Evolutionary conservation across 2,329 filamentous ascomycete species (phyloP).

Genomic region (Arthrobotrys musiformis): DNA sequence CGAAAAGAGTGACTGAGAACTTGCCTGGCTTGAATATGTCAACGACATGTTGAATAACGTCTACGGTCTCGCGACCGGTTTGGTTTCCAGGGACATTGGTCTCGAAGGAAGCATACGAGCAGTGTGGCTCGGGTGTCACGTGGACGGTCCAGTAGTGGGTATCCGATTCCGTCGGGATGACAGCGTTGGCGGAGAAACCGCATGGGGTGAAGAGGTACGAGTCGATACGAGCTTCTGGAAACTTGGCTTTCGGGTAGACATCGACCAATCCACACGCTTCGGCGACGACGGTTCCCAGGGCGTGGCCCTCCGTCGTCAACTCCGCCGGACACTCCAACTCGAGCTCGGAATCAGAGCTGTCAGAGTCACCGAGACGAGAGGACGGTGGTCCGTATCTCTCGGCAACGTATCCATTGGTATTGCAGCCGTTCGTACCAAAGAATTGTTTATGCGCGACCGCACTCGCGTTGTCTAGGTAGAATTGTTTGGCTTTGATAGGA

Average conservation of each 20-base stretch:
- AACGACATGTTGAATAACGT: conserved; percentile 93
- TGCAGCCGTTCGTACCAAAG: conserved; percentile 71
- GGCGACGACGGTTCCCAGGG: conserved; percentile 89
- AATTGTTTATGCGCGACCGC: conserved; percentile 85
- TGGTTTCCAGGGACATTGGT: conserved; percentile 94
- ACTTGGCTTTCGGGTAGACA: conserved; percentile 85
- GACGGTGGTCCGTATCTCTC: conserved; percentile 76
- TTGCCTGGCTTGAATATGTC: conserved; percentile 96
- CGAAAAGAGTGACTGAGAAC: conserved; percentile 96
- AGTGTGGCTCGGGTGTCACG: conserved; percentile 95
- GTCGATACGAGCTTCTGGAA: conserved; percentile 92
- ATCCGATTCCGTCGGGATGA: conserved; percentile 79
- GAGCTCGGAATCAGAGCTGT: conserved; percentile 55
- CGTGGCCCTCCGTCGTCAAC: conserved; percentile 90
- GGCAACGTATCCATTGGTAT: conserved; percentile 71
- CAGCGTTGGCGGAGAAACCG: conserved; percentile 96
- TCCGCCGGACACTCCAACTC: conserved; percentile 70
- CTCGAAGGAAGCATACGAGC: conserved; percentile 97
- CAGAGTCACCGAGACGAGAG: conserved; percentile 61
- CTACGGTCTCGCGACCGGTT: conserved; percentile 85
- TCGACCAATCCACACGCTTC: conserved; percentile 88
- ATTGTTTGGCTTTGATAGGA: conserved; percentile 75
- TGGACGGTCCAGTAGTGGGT: conserved; percentile 98
- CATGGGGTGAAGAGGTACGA: conserved; percentile 97
- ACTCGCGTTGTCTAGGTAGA: conserved; percentile 83